A percentile compares a stretch with the other conserved stretches of the same genome.
Conservation (phyloP, 257 asterid genomes). For the Phtheirospermum japonicum region DNA sequence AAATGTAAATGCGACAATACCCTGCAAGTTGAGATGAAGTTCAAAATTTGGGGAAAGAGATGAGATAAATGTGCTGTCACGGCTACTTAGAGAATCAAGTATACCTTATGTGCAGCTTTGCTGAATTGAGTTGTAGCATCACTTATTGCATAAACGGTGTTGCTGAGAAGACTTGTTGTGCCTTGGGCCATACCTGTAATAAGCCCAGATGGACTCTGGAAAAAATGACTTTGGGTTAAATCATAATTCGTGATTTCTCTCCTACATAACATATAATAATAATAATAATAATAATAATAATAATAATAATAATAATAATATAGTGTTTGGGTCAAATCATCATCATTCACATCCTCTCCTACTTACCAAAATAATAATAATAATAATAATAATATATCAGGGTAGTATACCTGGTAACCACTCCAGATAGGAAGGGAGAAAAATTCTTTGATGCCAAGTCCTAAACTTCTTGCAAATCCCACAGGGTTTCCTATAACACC, state of each 20-base stretch:
- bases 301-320: background rate
- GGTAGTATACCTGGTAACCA: constrained; percentile 62
- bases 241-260: background rate
- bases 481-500: constrained; percentile 96
- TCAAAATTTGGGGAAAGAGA: constrained; percentile 15
- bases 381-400: background rate
- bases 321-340: no score
- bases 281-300: background rate
- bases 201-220: constrained; percentile 93
- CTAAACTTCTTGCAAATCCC: constrained; percentile 91
- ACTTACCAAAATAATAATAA: constrained; percentile 1
- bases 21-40: constrained; percentile 51
- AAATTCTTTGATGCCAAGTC: constrained; percentile 92
- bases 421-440: constrained; percentile 85
- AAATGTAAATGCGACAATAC: constrained; percentile 89
- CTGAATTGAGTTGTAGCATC: constrained; percentile 98
- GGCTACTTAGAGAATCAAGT: constrained; percentile 26
- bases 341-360: no score
- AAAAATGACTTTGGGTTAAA: constrained; percentile 25
- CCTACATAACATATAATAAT: background rate
- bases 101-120: constrained; percentile 91
- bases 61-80: constrained; percentile 21
- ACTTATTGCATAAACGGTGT: constrained; percentile 89
- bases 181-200: constrained; percentile 96
- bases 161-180: constrained; percentile 90